phyloP scores from a whole-genome alignment of 2,329 filamentous ascomycete species.

The Botrytis byssoidea region DNA sequence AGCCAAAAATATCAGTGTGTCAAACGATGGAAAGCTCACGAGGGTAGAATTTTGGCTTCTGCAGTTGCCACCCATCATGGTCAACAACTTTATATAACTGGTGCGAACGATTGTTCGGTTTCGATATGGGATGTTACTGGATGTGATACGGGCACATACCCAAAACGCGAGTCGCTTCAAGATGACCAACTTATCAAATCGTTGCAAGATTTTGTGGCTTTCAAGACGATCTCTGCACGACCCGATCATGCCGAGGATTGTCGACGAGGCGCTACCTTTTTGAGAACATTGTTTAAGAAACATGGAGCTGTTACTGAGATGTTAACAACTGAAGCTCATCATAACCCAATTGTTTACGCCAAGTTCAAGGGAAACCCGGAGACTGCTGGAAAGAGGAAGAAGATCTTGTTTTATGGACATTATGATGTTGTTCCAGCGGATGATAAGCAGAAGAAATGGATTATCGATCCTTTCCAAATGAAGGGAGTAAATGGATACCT shows the following conservation, averaged over 20 bases:
- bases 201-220: slow-evolving; percentile 82
- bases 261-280: slow-evolving; percentile 84
- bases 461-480: slow-evolving; percentile 83
- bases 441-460: slow-evolving; percentile 78
- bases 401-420: slow-evolving; percentile 94
- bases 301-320: slow-evolving; percentile 88
- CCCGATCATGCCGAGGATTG: slow-evolving; percentile 88
- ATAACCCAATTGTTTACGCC: slow-evolving; percentile 92
- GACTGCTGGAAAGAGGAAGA: slow-evolving; percentile 67
- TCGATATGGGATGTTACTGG: slow-evolving; percentile 77
- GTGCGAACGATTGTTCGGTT: slow-evolving; percentile 87
- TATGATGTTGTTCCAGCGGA: slow-evolving; percentile 96
- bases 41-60: slow-evolving; percentile 84
- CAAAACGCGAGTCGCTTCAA: slow-evolving; percentile 33
- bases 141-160: slow-evolving; percentile 35
- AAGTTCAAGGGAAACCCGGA: slow-evolving; percentile 77
- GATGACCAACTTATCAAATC: slow-evolving; percentile 65
- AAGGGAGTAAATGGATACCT: slow-evolving; percentile 88
- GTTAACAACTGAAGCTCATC: slow-evolving; percentile 71
- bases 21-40: slow-evolving; percentile 76
- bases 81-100: slow-evolving; percentile 86
- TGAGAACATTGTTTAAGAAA: slow-evolving; percentile 87
- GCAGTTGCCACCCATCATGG: slow-evolving; percentile 68
- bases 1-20: slow-evolving; percentile 83
- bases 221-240: slow-evolving; percentile 85